Evolutionary conservation across 108 stramenopile genomes (phyloP).

Genomic region (Fragilaria radians): DNA sequence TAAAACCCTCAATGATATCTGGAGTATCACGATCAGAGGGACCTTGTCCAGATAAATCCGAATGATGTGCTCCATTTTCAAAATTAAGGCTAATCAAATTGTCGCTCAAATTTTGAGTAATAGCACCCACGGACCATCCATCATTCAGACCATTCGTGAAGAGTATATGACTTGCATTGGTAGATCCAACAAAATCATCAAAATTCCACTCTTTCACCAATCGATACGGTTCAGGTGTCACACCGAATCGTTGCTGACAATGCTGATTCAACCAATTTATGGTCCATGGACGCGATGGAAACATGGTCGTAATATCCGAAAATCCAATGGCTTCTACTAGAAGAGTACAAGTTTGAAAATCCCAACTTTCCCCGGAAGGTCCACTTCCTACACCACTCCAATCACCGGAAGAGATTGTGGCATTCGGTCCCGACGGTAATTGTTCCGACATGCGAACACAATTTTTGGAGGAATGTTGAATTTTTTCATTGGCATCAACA

Average conservation of each 20-base stretch:
- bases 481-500: background rate
- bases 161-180: slow-evolving; percentile 35
- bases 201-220: slow-evolving; percentile 48
- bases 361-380: slow-evolving; percentile 58
- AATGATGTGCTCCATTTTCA: slow-evolving; percentile 77
- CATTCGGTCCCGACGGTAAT: slow-evolving; percentile 51
- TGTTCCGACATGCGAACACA: slow-evolving; percentile 63
- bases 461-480: background rate
- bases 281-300: slow-evolving; percentile 41
- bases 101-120: slow-evolving; percentile 33
- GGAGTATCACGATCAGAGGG: slow-evolving; percentile 52
- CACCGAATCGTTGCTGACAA: slow-evolving; percentile 50
- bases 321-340: slow-evolving; percentile 43
- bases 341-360: slow-evolving; percentile 58
- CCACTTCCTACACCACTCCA: slow-evolving; percentile 64
- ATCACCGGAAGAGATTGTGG: slow-evolving; percentile 53
- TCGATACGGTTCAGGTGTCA: slow-evolving; percentile 36
- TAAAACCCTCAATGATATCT: slow-evolving; percentile 53
- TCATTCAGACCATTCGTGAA: slow-evolving; percentile 70
- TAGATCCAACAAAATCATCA: slow-evolving; percentile 32
- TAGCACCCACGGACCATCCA: slow-evolving; percentile 45
- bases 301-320: slow-evolving; percentile 36
- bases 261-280: slow-evolving; percentile 39
- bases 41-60: slow-evolving; percentile 46
- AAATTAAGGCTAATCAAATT: slow-evolving; percentile 61